These are phyloP conservation scores for Rhizopogon roseolus DNA, from an alignment of 768 basidiomycete genomes.

Conservation along the genomic window DNA sequence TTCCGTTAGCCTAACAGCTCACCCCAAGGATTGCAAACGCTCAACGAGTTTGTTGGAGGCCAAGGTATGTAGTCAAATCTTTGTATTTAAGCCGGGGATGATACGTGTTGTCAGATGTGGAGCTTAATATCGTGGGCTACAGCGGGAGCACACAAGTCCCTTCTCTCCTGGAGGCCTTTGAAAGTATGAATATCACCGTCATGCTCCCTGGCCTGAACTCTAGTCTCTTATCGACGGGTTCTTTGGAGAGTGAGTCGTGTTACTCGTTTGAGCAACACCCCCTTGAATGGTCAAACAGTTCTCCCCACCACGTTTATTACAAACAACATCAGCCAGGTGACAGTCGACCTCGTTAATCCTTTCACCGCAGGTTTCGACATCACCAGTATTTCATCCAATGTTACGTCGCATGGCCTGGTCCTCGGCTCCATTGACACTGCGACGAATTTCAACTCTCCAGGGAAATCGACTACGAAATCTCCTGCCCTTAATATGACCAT, in stretches of 20 bases:
- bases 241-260: constrained; percentile 43
- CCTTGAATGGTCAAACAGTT: constrained; percentile 30
- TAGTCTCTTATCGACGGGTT: constrained; percentile 49
- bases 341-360: constrained; percentile 59
- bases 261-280: background rate
- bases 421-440: constrained; percentile 57
- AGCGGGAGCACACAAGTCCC: constrained; percentile 52
- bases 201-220: constrained; percentile 58
- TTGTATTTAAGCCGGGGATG: background rate
- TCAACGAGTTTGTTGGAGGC: constrained; percentile 64
- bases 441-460: constrained; percentile 46
- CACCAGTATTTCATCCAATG: constrained; percentile 54
- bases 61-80: constrained; percentile 33
- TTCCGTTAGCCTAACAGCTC: constrained; percentile 50
- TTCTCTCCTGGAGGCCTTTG: constrained; percentile 57
- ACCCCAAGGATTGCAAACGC: constrained; percentile 54
- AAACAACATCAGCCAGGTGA: constrained; percentile 63
- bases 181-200: constrained; percentile 50
- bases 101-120: constrained; percentile 37
- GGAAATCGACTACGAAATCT: constrained; percentile 51
- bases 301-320: constrained; percentile 57
- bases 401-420: constrained; percentile 54
- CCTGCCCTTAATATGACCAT: constrained; percentile 56
- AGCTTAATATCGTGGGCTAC: constrained; percentile 53
- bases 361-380: constrained; percentile 59